Conservation (phyloP, 192 early-diverging fungal genomes). For the Backusella morwellensis region DNA sequence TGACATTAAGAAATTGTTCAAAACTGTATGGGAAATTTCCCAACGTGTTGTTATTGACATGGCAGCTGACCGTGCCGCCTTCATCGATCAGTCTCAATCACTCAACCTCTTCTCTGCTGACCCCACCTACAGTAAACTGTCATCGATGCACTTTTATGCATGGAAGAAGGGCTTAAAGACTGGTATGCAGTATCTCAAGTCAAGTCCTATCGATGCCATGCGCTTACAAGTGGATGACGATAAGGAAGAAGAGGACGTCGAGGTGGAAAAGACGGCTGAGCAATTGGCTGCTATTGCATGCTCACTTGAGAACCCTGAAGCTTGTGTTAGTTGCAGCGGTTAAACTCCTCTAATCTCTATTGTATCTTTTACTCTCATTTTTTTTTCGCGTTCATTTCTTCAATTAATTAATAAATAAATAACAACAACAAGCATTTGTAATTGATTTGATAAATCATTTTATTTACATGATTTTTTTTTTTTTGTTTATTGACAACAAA, state of each 20-base stretch:
- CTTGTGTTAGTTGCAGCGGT: slow-evolving; percentile 87
- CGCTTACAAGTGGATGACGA: slow-evolving; percentile 91
- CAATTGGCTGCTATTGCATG: slow-evolving; percentile 31
- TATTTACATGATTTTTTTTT: no score
- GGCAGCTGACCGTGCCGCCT: slow-evolving; percentile 94
- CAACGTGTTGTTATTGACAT: slow-evolving; percentile 91
- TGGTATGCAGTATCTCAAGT: slow-evolving; percentile 95
- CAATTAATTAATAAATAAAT: neutral
- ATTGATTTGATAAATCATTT: neutral
- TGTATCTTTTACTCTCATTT: neutral
- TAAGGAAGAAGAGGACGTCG: slow-evolving; percentile 41
- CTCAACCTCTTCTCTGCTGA: slow-evolving; percentile 94
- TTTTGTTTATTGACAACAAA: neutral
- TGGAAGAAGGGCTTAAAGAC: slow-evolving; percentile 97
- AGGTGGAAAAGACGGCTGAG: slow-evolving; percentile 21
- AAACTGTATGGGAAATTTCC: slow-evolving; percentile 95
- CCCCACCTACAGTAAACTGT: slow-evolving; percentile 86
- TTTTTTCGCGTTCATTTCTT: neutral
- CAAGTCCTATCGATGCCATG: slow-evolving; percentile 90
- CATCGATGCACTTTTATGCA: slow-evolving; percentile 97
- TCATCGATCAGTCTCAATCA: slow-evolving; percentile 95
- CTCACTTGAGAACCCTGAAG: slow-evolving; percentile 82
- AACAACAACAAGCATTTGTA: neutral
- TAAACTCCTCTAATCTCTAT: slow-evolving; percentile 33
- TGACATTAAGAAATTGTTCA: slow-evolving; percentile 85